phyloP scores from a whole-genome alignment of 306 rosid genomes.

The Dryas alaskensis region DNA sequence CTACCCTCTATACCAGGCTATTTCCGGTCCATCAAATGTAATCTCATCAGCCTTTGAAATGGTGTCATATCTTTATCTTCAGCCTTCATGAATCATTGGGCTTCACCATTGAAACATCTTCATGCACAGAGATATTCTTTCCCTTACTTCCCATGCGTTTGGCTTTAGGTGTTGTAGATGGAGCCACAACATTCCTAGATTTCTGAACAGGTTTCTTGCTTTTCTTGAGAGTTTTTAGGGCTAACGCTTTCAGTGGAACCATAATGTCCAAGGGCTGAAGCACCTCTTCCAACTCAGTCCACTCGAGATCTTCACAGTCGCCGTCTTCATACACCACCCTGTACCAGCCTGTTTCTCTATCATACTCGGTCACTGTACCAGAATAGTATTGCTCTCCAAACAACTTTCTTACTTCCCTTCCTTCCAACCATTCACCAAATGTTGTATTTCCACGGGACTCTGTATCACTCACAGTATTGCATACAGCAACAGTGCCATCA shows the following conservation, averaged over 20 bases:
- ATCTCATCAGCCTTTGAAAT: background rate
- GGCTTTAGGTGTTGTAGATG: conserved; percentile 24
- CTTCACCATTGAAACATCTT: conserved; percentile 18
- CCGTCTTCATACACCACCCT: conserved; percentile 83
- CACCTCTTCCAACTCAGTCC: conserved; percentile 72
- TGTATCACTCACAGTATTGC: conserved; percentile 21
- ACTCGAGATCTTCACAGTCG: conserved; percentile 79
- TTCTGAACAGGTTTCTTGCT: conserved; percentile 38
- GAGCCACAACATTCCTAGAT: conserved; percentile 31
- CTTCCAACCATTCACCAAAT: conserved; percentile 81
- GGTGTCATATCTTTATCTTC: background rate
- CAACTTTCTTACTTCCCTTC: conserved; percentile 72
- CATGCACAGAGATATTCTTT: conserved; percentile 25
- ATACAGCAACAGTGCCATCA: conserved; percentile 12
- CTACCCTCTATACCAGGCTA: background rate
- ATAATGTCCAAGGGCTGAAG: conserved; percentile 73
- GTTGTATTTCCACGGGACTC: conserved; percentile 23
- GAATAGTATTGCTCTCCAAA: conserved; percentile 57
- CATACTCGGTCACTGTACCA: conserved; percentile 55
- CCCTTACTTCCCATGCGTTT: conserved; percentile 37
- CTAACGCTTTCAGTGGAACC: conserved; percentile 60
- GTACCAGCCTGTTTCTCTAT: conserved; percentile 67
- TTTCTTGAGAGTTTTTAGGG: conserved; percentile 46
- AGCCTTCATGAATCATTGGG: conserved; percentile 17
- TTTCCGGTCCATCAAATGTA: background rate